Conservation (phyloP, 345 rosid genomes). For the Heritiera littoralis region DNA sequence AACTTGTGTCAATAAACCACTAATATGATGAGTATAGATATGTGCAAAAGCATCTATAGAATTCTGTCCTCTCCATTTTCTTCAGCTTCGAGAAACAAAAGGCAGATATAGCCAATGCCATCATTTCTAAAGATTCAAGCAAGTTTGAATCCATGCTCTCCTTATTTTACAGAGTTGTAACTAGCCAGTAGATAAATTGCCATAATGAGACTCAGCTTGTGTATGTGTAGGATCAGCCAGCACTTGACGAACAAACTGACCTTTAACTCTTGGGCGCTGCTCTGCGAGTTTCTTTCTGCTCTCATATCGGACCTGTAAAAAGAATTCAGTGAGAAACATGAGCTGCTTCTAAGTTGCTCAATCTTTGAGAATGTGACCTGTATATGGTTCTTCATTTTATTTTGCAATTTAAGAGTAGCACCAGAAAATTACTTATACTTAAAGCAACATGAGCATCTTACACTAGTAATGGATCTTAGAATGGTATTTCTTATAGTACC, state of each 20-base stretch:
- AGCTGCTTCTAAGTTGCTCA: background rate
- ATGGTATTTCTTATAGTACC: background rate
- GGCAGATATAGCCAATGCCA: background rate
- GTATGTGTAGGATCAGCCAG: constrained; percentile 25
- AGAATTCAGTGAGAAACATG: background rate
- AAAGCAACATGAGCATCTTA: background rate
- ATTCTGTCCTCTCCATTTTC: background rate
- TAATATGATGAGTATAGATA: background rate
- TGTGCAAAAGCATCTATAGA: background rate
- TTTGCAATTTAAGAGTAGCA: background rate
- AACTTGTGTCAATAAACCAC: constrained; percentile 14
- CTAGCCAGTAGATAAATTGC: constrained; percentile 20
- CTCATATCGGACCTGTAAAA: constrained; percentile 71
- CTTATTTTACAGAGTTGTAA: background rate
- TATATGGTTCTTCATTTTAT: constrained; percentile 1
- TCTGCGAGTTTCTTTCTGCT: constrained; percentile 78
- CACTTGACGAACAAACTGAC: constrained; percentile 70
- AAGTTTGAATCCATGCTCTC: background rate
- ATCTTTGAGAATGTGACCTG: background rate
- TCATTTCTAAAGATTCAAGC: background rate
- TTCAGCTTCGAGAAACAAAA: background rate
- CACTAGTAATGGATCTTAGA: background rate
- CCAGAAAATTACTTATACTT: background rate
- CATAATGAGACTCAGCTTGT: constrained; percentile 31
- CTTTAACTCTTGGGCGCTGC: constrained; percentile 72